phyloP scores from a whole-genome alignment of 495 filamentous ascomycete species.

The Chaetomium cochliodes region DNA sequence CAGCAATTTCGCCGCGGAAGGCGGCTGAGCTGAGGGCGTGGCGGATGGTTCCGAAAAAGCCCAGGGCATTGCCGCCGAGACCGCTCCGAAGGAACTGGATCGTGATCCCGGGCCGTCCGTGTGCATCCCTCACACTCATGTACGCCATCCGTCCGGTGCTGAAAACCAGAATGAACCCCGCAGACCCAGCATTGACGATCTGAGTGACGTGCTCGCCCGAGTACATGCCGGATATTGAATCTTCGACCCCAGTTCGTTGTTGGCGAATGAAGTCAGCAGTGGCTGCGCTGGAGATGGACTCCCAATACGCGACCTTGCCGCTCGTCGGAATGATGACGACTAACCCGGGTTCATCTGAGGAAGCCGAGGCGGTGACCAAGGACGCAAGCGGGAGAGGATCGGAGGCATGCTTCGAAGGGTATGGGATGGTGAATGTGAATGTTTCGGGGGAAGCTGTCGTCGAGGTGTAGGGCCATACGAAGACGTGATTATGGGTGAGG shows the following conservation, averaged over 20 bases:
- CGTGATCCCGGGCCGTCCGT: constrained; percentile 77
- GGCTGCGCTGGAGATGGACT: constrained; percentile 80
- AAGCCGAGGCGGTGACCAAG: constrained; percentile 69
- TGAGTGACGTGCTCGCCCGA: constrained; percentile 75
- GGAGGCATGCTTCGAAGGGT: constrained; percentile 60
- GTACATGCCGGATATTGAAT: constrained; percentile 65
- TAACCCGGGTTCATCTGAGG: constrained; percentile 74
- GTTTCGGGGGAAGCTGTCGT: constrained; percentile 63
- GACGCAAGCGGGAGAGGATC: constrained; percentile 75
- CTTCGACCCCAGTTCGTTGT: constrained; percentile 73
- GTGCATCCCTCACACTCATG: constrained; percentile 75
- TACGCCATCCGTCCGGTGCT: constrained; percentile 84
- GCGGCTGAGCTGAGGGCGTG: constrained; percentile 64
- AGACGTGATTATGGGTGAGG: constrained; percentile 73
- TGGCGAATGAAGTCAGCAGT: constrained; percentile 72
- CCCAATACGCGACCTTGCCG: constrained; percentile 91
- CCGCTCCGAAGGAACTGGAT: constrained; percentile 69
- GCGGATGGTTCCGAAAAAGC: constrained; percentile 75
- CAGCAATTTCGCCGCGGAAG: constrained; percentile 71
- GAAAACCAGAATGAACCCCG: constrained; percentile 78
- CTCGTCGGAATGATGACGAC: constrained; percentile 77
- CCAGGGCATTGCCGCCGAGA: constrained; percentile 48
- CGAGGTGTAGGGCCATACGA: constrained; percentile 83
- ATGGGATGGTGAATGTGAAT: constrained; percentile 72
- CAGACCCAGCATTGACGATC: constrained; percentile 74